Evolutionary conservation across 371 early-diverging fungal genomes (phyloP), one percentile per base, ranked within the genome.

Genomic region (Saksenaea vasiformis): DNA sequence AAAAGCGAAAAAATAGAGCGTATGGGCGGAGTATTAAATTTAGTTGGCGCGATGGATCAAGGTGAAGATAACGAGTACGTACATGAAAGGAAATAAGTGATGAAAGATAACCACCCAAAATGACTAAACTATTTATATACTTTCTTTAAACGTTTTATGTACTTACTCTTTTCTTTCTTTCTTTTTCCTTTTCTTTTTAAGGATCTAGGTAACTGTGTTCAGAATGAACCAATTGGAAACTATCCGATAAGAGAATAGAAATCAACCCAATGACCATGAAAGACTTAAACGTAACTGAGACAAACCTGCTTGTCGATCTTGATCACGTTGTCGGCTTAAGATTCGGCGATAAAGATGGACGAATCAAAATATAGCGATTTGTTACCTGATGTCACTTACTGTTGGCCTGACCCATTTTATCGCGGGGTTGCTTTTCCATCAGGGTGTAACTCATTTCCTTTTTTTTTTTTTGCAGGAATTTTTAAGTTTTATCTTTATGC

Each of bases 1-100:
- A 44, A 36, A 56, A 47, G n/a, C n/a, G 5, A 14, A 53, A 64
- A 53, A 56, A 39, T 56, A 56, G 28, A 56, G 34, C 43, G 57
- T 34, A 35, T 56, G n/a, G 8, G 57, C 57, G 38, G 35, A 35
- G 35, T 56, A 15, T 47, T n/a, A 47, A 10, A 19, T 22, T 47
- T 17, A 11, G 10, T n/a, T 47, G 51, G 10, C 17, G 51, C 51
- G 51, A 47, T 47, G 51, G 51, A 47, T 47, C 51, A 47, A 47
- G 51, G 10, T n/a, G 9, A 47, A 47, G 51, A 47, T 47, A 47
- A 47, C 51, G 51, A 47, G 51, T 47, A n/a, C n/a, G n/a, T 39
- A 39, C 39, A 39, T n/a, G 39, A 39, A 39, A 39, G 51, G 51
- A 47, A 47, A 17, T 19, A 17, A 47, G 22, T 19, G 51, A 47